Evolutionary conservation across 2,329 filamentous ascomycete genomes (phyloP), one percentile per base, ranked within the genome.

Genomic region (Aspergillus fumigatiaffinis): DNA sequence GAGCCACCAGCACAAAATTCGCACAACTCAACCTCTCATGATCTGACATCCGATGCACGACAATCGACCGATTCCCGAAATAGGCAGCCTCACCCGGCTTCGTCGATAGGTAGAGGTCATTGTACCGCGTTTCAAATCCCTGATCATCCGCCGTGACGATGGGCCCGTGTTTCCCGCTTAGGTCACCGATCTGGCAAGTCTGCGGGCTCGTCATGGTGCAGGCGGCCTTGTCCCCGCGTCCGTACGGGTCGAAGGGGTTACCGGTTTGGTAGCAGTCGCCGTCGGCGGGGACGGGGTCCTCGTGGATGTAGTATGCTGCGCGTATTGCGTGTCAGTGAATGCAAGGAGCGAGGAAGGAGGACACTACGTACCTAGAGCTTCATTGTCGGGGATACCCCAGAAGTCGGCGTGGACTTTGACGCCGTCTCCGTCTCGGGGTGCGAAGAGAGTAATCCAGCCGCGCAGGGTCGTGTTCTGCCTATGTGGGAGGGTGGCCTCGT

Each of bases 101-200:
- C 48, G 78, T 79, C 29, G 82, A 79, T 41, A 80, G 60, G 71
- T 79, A 86, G 41, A 71, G 66, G 60, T 85, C 83, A 42, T 71
- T 64, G 61, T 82, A 80, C 49, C 61, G 60, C 42, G 60, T 60
- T 20, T 64, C 63, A 63, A 72, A 78, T 25, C 54, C 53, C 47
- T 66, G 58, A 41, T 58, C 56, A 6, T 49, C 68, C 68, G 81
- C 86, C 28, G 73, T 71, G 26, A 73, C 78, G 66, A 89, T 82
- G 59, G 80, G 79, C 60, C 88, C 88, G 66, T 88, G 78, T 77
- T 93, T 93, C 69, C 90, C 90, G 65, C 84, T 83, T 55, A 92
- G 79, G 71, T 93, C 90, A 62, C 90, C 90, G 10, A 90, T 84
- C 74, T 93, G 85, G 77, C 90, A 94, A 9, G 84, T 86, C 60